Percentiles rank a stretch among this genome's conserved stretches.
Evolutionary conservation across 805 yeast genomes (phyloP).

Genomic region (Metschnikowia chrysomelidarum): DNA sequence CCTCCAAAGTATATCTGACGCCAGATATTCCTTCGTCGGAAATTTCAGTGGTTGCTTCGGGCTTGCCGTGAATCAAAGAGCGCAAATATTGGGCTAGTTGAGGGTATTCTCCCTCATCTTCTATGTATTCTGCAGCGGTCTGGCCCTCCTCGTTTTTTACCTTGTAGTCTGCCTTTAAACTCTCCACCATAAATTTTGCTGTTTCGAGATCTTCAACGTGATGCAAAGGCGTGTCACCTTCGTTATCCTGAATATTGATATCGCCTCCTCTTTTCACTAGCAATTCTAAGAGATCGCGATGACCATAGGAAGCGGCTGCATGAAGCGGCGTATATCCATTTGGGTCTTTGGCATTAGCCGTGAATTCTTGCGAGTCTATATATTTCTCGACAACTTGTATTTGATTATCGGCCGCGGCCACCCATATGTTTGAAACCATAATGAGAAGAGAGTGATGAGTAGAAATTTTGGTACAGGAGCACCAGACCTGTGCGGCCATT

Average conservation of each 20-base stretch:
- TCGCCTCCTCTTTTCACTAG: slow-evolving; percentile 68
- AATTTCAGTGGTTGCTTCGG: slow-evolving; percentile 16
- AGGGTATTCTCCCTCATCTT: slow-evolving; percentile 83
- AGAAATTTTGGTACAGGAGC: slow-evolving; percentile 8
- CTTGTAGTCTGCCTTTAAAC: slow-evolving; percentile 63
- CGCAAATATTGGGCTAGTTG: slow-evolving; percentile 68
- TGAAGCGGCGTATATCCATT: slow-evolving; percentile 97
- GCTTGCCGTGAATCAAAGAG: slow-evolving; percentile 35
- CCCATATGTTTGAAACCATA: slow-evolving; percentile 76
- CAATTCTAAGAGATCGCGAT: slow-evolving; percentile 59
- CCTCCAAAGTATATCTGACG: slow-evolving; percentile 57
- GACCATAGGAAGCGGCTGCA: slow-evolving; percentile 96
- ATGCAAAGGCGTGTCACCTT: slow-evolving; percentile 95
- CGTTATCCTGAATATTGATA: slow-evolving; percentile 76
- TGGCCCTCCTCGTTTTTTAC: slow-evolving; percentile 69
- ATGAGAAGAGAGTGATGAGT: slow-evolving; percentile 1
- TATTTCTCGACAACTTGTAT: slow-evolving; percentile 53
- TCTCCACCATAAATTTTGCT: slow-evolving; percentile 67
- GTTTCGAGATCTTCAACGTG: slow-evolving; percentile 71
- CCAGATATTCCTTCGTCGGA: slow-evolving; percentile 29
- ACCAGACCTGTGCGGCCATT: slow-evolving; percentile 5
- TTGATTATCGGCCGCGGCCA: slow-evolving; percentile 88
- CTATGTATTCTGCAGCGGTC: slow-evolving; percentile 70
- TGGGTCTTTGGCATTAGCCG: slow-evolving; percentile 77
- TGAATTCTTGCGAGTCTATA: slow-evolving; percentile 48